A percentile compares a stretch with the other conserved stretches of the same genome.
These are phyloP conservation scores for Calonectria pseudoreteaudii DNA, from an alignment of 2,329 filamentous ascomycete genomes.

Conservation along the genomic window DNA sequence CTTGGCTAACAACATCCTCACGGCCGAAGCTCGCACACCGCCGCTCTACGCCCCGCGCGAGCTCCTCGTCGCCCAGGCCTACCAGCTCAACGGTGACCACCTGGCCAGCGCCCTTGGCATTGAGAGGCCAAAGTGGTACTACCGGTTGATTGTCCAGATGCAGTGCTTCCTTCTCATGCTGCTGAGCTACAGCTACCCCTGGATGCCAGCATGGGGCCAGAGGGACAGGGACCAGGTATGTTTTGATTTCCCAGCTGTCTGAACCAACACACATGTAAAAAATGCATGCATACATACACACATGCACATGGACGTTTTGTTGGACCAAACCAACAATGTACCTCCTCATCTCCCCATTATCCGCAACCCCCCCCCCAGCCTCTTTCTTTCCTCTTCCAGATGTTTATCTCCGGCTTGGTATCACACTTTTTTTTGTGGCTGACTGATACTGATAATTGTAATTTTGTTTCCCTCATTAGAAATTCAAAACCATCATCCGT, in stretches of 20 bases:
- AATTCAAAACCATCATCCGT: slow-evolving; percentile 42
- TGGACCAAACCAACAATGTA: background rate
- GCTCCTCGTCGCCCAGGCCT: slow-evolving; percentile 75
- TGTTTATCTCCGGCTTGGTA: slow-evolving; percentile 7
- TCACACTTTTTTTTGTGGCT: background rate
- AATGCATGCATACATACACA: background rate
- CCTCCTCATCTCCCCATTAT: background rate
- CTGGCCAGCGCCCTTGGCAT: slow-evolving; percentile 71
- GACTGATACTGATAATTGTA: background rate
- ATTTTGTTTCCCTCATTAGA: slow-evolving; percentile 22
- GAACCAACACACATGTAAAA: background rate
- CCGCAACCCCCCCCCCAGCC: background rate
- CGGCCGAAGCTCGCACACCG: slow-evolving; percentile 72
- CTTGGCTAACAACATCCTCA: slow-evolving; percentile 81
- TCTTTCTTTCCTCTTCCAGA: slow-evolving; percentile 5
- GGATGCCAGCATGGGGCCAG: slow-evolving; percentile 52
- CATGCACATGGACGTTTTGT: background rate
- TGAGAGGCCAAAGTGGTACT: slow-evolving; percentile 66
- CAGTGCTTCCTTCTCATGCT: slow-evolving; percentile 76
- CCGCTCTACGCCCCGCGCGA: slow-evolving; percentile 74
- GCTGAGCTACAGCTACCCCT: slow-evolving; percentile 59
- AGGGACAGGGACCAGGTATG: slow-evolving; percentile 47
- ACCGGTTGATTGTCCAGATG: slow-evolving; percentile 69
- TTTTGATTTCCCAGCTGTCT: slow-evolving; percentile 2
- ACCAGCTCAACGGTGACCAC: slow-evolving; percentile 77